Percentiles rank a stretch among this genome's conserved stretches.
These are phyloP conservation scores for Liquidambar formosana DNA, from an alignment of 164 flowering plant genomes.

Conservation along the genomic window DNA sequence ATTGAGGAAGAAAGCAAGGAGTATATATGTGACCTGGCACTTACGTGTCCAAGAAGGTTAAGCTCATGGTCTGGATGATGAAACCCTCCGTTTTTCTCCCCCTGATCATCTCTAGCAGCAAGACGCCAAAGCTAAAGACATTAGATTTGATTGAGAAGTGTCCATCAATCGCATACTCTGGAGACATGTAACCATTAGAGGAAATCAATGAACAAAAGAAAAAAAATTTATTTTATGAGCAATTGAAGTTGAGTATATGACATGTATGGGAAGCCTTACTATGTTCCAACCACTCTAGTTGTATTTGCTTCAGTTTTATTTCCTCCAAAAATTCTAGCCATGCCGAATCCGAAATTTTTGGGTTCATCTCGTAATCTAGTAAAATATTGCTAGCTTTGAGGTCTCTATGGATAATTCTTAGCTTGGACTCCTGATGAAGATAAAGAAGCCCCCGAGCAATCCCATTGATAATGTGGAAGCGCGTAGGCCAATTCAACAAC, in stretches of 20 bases:
- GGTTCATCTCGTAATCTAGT: conserved; percentile 3
- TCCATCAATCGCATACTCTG: conserved; percentile 14
- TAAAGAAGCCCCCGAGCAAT: conserved; percentile 8
- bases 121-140: conserved; percentile 9
- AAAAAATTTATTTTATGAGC: not conserved
- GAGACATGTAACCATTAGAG: conserved; percentile 13
- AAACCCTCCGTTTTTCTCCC: conserved; percentile 10
- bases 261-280: not conserved
- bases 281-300: conserved; percentile 7
- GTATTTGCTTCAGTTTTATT: conserved; percentile 5
- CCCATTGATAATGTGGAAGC: conserved; percentile 8
- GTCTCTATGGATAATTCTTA: conserved; percentile 7
- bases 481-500: conserved; percentile 7
- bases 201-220: not conserved
- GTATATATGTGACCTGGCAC: not conserved
- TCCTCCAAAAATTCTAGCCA: conserved; percentile 11
- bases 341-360: conserved; percentile 9
- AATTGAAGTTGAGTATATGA: not conserved
- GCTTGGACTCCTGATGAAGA: conserved; percentile 9
- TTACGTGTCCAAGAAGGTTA: conserved; percentile 8
- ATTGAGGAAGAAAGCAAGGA: too few relatives aligned
- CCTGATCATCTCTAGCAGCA: conserved; percentile 11
- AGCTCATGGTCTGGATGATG: conserved; percentile 1
- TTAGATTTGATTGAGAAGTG: conserved; percentile 9
- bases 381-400: conserved; percentile 3